phyloP scores from a whole-genome alignment of 345 rosid species.

The Citrus reticulata region DNA sequence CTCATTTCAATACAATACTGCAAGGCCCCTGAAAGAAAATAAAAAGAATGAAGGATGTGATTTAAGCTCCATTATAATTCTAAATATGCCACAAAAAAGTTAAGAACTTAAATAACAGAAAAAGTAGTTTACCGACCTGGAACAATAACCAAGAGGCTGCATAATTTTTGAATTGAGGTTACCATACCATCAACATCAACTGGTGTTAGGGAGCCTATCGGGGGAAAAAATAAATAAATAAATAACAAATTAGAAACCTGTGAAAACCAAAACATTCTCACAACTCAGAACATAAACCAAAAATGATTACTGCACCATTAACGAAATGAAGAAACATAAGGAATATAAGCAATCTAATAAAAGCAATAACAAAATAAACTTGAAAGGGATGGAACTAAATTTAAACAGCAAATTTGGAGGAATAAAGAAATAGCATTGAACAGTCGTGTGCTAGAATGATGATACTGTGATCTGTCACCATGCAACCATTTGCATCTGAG shows the following conservation, averaged over 20 bases:
- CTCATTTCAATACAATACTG: neutral
- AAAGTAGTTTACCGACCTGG: conserved; percentile 50
- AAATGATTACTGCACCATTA: neutral
- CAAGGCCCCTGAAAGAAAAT: neutral
- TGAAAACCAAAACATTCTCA: neutral
- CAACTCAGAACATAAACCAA: neutral
- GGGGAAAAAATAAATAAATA: neutral
- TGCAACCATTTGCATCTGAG: neutral
- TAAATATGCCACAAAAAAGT: neutral
- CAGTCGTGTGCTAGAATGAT: neutral
- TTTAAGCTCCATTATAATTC: neutral
- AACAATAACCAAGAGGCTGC: conserved; percentile 73
- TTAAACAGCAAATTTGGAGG: neutral
- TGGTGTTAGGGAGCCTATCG: conserved; percentile 42
- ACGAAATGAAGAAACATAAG: neutral
- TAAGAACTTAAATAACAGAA: neutral
- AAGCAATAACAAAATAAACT: neutral
- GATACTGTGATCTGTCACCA: neutral
- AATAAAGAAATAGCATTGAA: neutral
- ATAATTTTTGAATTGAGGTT: conserved; percentile 57
- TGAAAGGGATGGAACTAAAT: no score
- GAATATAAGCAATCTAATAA: neutral
- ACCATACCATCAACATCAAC: conserved; percentile 50
- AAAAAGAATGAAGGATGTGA: neutral
- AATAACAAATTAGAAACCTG: neutral